A percentile compares a stretch with the other conserved stretches of the same genome.
phyloP scores from a whole-genome alignment of 352 stramenopile genomes.

The Elongisporangium anandrum region DNA sequence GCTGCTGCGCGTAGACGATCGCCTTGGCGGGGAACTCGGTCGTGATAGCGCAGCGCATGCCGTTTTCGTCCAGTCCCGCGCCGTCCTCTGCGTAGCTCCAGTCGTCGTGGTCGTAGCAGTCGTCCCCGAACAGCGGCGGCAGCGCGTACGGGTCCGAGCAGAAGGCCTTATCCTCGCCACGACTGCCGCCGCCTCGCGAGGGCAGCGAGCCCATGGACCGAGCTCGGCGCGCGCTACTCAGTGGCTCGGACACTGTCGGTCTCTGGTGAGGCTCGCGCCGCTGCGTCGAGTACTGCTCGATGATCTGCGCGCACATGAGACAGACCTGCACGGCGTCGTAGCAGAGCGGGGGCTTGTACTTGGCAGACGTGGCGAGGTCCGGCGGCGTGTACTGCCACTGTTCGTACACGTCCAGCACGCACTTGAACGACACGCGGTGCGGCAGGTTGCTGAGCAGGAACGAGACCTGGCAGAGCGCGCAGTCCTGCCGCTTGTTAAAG shows the following conservation, averaged over 20 bases:
- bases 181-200: conserved; percentile 1
- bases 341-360: conserved; percentile 58
- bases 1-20: conserved; percentile 55
- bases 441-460: conserved; percentile 59
- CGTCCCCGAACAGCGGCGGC: conserved; percentile 59
- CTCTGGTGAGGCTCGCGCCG: conserved; percentile 5
- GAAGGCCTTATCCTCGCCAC: conserved; percentile 16
- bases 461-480: conserved; percentile 51
- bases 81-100: conserved; percentile 9
- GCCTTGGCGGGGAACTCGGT: conserved; percentile 45
- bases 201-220: conserved; percentile 11
- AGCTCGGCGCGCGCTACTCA: conserved; percentile 3
- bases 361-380: conserved; percentile 33
- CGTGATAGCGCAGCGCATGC: conserved; percentile 4
- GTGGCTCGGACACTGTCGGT: conserved; percentile 5
- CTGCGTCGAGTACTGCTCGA: conserved; percentile 44
- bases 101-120: conserved; percentile 25
- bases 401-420: conserved; percentile 70
- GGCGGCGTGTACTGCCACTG: conserved; percentile 50
- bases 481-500: conserved; percentile 54
- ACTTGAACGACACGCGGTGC: conserved; percentile 70
- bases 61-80: conserved; percentile 8
- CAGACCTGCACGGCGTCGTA: conserved; percentile 72
- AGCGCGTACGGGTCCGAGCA: conserved; percentile 62
- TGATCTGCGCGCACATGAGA: conserved; percentile 69